A percentile compares a stretch with the other conserved stretches of the same genome.
Conservation (phyloP, 2,329 filamentous ascomycete genomes). For the Aureobasidium sp. region DNA sequence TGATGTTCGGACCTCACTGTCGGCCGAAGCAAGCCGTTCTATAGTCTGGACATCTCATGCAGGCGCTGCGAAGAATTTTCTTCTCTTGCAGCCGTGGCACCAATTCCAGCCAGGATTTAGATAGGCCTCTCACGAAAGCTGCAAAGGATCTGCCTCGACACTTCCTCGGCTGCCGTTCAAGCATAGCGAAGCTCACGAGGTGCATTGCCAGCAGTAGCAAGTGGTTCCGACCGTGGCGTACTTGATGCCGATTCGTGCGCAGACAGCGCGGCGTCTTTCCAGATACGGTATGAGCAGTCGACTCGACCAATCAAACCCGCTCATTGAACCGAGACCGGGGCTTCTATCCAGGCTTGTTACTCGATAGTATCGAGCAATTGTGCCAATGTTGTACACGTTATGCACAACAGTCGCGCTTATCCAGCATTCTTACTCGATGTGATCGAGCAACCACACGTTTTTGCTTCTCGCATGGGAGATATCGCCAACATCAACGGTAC, state of each 20-base stretch:
- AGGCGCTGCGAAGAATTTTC: not conserved
- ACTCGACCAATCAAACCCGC: not conserved
- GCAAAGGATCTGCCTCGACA: not conserved
- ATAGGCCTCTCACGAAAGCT: not conserved
- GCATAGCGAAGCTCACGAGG: not conserved
- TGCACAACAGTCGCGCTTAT: not conserved
- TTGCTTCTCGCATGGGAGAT: slow-evolving; percentile 5
- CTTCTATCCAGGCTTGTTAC: slow-evolving; percentile 5
- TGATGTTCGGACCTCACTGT: not conserved
- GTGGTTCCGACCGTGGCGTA: not conserved
- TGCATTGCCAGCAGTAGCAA: not conserved
- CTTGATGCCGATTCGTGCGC: slow-evolving; percentile 5
- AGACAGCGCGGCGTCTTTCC: not conserved
- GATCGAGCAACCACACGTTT: slow-evolving; percentile 10
- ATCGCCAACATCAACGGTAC: slow-evolving; percentile 8
- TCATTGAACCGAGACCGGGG: not conserved
- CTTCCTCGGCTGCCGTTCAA: not conserved
- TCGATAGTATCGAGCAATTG: slow-evolving; percentile 12
- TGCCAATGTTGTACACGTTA: not conserved
- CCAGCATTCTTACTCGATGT: slow-evolving; percentile 7
- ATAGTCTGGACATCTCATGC: not conserved
- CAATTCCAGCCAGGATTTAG: not conserved
- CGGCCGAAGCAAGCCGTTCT: not conserved
- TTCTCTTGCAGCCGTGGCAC: not conserved
- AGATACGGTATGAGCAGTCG: not conserved